Base-by-base conservation (phyloP, 495 filamentous ascomycete species). In the Penicillium pulvis region DNA sequence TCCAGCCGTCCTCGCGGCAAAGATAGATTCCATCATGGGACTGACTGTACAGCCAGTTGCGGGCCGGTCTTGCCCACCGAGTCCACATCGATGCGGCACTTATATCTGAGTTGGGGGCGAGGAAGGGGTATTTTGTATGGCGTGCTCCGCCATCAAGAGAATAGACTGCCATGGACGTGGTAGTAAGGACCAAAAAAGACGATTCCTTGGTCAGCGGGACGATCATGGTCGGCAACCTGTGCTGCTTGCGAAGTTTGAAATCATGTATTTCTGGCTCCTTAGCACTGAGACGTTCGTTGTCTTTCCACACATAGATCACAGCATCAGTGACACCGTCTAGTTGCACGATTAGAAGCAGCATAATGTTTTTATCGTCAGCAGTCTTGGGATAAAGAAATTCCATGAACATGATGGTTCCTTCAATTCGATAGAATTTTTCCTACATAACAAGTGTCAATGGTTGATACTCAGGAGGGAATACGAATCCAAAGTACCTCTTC, bases 381-480 rank as follows among this genome's bases (percentile, higher is more conserved):
- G 81, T 65, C 6, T 79, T 79, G 6, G 93, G 89, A 57, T 90
- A 85, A 6, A 98, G 82, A 59, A 98, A 98, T 31, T 93, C 89
- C 76, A 97, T 87, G 62, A 91, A 89, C 55, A 92, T 74, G 35
- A 98, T 91, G 14, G 85, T 78, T 1, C 93, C 92, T 23, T 85
- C 81, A 12, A 92, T 74, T 42, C 79, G 68, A 33, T 89, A 80
- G 23, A 83, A 76, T 44, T 79, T 79, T 63, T 87, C 81, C 71
- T 84, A 35, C 46, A 19, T 4, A 23, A 58, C 16, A 42, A 43
- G 3, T 30, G 20, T 45, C 6, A 51, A 26, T 42, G n/a, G 11
- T 20, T 57, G 46, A 19, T 53, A 6, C 4, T 17, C 8, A 47
- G 8, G 74, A 30, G 96, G 90, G 33, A 14, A 85, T 77, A 1